Percentiles rank a stretch among this genome's conserved stretches.
phyloP scores from a whole-genome alignment of 164 flowering plant genomes.

The Vitis labrusca region DNA sequence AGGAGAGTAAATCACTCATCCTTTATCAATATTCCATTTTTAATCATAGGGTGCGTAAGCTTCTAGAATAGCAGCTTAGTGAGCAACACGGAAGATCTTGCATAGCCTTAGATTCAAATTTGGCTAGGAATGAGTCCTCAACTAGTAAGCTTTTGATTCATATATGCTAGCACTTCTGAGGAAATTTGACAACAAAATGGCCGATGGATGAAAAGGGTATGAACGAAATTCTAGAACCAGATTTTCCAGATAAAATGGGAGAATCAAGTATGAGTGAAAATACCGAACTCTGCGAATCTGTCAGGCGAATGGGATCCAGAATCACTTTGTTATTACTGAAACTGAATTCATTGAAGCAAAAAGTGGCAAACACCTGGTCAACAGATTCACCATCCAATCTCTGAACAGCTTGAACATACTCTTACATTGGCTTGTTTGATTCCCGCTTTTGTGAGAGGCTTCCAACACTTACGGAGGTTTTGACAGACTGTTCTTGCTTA shows the following conservation, averaged over 20 bases:
- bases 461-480: conserved; percentile 75
- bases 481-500: conserved; percentile 76
- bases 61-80: no score
- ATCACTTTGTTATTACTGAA: conserved; percentile 32
- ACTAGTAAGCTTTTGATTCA: conserved; percentile 47
- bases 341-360: conserved; percentile 38
- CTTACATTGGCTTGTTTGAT: conserved; percentile 23
- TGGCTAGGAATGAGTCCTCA: conserved; percentile 44
- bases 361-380: conserved; percentile 51
- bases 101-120: no score
- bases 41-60: no score
- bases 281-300: conserved; percentile 66
- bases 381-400: conserved; percentile 42
- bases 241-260: conserved; percentile 72
- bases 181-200: conserved; percentile 77
- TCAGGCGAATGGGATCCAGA: conserved; percentile 25
- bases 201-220: conserved; percentile 59
- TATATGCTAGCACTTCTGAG: conserved; percentile 52
- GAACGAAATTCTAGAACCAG: conserved; percentile 44
- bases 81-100: no score
- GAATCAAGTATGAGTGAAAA: conserved; percentile 57
- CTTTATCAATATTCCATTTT: no score
- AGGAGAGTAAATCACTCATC: no score
- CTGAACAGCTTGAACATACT: conserved; percentile 30
- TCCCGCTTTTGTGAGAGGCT: conserved; percentile 68